Conservation (phyloP, 176 grass and related monocot genomes). For the Eragrostis nindensis region DNA sequence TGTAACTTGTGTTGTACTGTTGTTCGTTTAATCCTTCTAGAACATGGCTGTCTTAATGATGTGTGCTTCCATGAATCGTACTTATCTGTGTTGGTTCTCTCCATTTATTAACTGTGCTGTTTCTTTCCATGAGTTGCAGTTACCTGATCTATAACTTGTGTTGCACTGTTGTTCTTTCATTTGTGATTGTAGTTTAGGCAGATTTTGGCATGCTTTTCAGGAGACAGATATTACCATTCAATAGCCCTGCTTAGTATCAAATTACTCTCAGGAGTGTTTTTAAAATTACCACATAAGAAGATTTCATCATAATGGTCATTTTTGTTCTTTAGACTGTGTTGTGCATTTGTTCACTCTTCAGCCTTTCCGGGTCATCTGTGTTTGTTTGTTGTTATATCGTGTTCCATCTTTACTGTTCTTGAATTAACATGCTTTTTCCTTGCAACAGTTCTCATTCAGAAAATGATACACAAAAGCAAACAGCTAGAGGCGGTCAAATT, state of each 20-base stretch:
- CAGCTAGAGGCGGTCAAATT: slow-evolving; percentile 68
- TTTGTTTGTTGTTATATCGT: slow-evolving; percentile 12
- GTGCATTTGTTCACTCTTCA: slow-evolving; percentile 12
- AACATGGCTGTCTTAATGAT: not conserved
- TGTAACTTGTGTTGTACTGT: slow-evolving; percentile 5
- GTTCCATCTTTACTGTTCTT: not conserved
- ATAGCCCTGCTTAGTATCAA: slow-evolving; percentile 9
- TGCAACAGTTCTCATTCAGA: slow-evolving; percentile 59
- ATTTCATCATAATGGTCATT: not conserved
- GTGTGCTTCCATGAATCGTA: slow-evolving; percentile 5
- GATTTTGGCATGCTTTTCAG: not conserved
- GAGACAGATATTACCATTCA: not conserved
- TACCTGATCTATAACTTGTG: too few species aligned
- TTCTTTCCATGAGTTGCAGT: too few species aligned
- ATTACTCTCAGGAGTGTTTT: slow-evolving; percentile 2
- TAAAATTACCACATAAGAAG: not conserved
- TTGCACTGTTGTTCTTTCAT: too few species aligned
- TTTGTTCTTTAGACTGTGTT: slow-evolving; percentile 1
- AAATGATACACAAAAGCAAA: slow-evolving; percentile 54
- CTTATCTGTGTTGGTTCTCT: slow-evolving; percentile 11
- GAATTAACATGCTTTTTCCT: slow-evolving; percentile 32
- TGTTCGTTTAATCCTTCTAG: slow-evolving; percentile 10
- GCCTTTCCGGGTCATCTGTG: not conserved
- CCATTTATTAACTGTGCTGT: not conserved
- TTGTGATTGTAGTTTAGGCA: not conserved